Conservation (phyloP, 495 filamentous ascomycete species). For the Penicillium samsonianum region DNA sequence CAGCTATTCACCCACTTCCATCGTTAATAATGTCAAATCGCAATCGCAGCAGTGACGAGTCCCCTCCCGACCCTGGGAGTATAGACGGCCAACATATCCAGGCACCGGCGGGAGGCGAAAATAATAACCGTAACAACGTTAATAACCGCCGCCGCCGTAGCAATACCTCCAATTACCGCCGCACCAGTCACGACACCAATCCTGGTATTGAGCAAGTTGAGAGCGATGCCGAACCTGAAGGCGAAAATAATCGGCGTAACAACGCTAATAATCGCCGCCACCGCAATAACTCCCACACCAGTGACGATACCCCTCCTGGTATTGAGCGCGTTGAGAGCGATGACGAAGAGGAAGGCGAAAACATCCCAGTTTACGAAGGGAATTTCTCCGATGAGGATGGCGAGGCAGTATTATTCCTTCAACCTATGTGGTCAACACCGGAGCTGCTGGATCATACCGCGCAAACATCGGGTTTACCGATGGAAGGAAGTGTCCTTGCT, state of each 20-base stretch:
- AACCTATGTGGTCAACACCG: neutral
- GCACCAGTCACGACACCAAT: neutral
- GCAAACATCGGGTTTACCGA: neutral
- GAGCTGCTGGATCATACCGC: neutral
- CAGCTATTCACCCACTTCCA: neutral
- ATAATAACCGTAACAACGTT: too few relatives aligned
- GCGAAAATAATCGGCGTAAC: too few relatives aligned
- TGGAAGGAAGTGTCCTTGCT: neutral
- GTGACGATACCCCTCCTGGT: too few relatives aligned
- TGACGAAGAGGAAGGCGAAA: neutral
- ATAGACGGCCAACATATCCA: too few relatives aligned
- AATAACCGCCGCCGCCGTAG: too few relatives aligned
- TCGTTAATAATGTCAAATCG: constrained; percentile 1
- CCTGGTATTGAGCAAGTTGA: too few relatives aligned
- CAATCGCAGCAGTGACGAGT: neutral
- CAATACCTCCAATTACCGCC: too few relatives aligned
- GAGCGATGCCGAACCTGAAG: too few relatives aligned
- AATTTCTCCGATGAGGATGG: neutral
- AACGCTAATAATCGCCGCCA: too few relatives aligned
- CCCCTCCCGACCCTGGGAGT: too few relatives aligned
- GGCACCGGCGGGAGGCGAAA: too few relatives aligned
- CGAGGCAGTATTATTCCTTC: neutral
- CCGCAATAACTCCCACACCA: too few relatives aligned
- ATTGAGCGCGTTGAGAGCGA: neutral
- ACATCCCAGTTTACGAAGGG: neutral